Percentiles rank a stretch among this genome's conserved stretches.
phyloP scores from a whole-genome alignment of 352 stramenopile species.

The Aphanomyces euteiches region DNA sequence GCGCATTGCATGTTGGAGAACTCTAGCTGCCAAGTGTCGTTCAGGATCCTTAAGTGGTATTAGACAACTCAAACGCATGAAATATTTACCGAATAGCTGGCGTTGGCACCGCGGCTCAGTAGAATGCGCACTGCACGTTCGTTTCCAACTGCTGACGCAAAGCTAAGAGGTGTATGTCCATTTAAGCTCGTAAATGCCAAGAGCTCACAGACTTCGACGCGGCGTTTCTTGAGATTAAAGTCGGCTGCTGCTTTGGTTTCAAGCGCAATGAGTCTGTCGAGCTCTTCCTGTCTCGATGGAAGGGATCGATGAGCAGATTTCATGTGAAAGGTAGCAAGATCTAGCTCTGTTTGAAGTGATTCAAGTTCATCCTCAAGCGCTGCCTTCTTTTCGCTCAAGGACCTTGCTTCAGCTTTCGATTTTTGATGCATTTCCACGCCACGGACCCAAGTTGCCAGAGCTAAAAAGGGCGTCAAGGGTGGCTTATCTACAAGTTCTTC shows the following conservation, averaged over 20 bases:
- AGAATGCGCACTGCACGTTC: slow-evolving; percentile 72
- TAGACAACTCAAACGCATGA: neutral
- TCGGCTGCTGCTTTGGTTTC: slow-evolving; percentile 41
- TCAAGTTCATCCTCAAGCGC: slow-evolving; percentile 36
- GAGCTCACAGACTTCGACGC: slow-evolving; percentile 47
- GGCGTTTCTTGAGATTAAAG: slow-evolving; percentile 44
- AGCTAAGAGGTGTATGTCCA: slow-evolving; percentile 66
- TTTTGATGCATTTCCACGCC: slow-evolving; percentile 76
- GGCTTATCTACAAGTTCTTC: neutral
- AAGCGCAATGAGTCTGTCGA: slow-evolving; percentile 39
- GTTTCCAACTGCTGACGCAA: slow-evolving; percentile 63
- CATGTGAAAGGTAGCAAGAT: slow-evolving; percentile 51
- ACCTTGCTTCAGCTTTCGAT: slow-evolving; percentile 41
- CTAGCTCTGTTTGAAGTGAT: slow-evolving; percentile 38
- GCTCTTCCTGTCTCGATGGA: slow-evolving; percentile 58
- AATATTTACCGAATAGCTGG: slow-evolving; percentile 34
- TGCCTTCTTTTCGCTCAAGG: slow-evolving; percentile 10
- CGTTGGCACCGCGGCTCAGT: slow-evolving; percentile 51
- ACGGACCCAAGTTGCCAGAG: slow-evolving; percentile 58
- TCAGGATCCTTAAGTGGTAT: slow-evolving; percentile 7
- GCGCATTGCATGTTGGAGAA: slow-evolving; percentile 9
- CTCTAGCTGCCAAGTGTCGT: neutral
- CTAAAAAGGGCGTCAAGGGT: slow-evolving; percentile 37
- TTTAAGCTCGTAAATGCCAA: slow-evolving; percentile 56
- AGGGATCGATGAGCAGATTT: slow-evolving; percentile 61